phyloP scores from a whole-genome alignment of 805 yeast genomes.

The Metahyphopichia silvanorum region DNA sequence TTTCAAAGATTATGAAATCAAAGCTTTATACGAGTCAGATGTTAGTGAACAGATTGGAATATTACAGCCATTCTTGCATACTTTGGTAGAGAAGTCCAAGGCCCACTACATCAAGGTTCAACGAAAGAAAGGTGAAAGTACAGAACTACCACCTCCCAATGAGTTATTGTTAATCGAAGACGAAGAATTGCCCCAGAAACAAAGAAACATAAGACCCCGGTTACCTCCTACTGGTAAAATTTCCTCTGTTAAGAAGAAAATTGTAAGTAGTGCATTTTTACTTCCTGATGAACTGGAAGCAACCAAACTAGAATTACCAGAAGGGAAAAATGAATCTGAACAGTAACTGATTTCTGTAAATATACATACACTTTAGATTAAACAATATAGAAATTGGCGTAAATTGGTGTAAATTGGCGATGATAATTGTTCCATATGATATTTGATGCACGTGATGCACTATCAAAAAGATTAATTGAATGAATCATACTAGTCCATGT shows the following conservation, averaged over 20 bases:
- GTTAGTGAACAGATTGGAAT: slow-evolving; percentile 54
- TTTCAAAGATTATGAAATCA: slow-evolving; percentile 52
- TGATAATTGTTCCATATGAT: slow-evolving; percentile 1
- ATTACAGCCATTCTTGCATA: slow-evolving; percentile 50
- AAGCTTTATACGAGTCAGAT: slow-evolving; percentile 49
- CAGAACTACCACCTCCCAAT: slow-evolving; percentile 37
- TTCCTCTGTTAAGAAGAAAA: slow-evolving; percentile 61
- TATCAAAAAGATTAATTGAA: too few relatives aligned
- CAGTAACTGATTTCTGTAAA: too few relatives aligned
- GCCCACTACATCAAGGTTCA: slow-evolving; percentile 38
- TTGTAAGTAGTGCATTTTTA: slow-evolving; percentile 52
- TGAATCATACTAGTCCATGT: too few relatives aligned
- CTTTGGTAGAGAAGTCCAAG: slow-evolving; percentile 41
- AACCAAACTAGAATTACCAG: neutral
- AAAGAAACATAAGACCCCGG: slow-evolving; percentile 69
- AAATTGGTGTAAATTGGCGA: neutral
- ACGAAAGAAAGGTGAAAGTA: slow-evolving; percentile 37
- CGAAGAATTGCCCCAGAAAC: slow-evolving; percentile 79
- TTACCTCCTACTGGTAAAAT: slow-evolving; percentile 91
- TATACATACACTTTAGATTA: too few relatives aligned
- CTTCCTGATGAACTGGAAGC: slow-evolving; percentile 25
- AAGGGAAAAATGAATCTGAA: neutral
- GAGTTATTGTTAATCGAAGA: slow-evolving; percentile 60
- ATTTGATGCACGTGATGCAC: neutral
- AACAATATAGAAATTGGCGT: too few relatives aligned